Base-by-base conservation (phyloP, 169 alveolate genomes). In the Plasmodium falciparum region DNA sequence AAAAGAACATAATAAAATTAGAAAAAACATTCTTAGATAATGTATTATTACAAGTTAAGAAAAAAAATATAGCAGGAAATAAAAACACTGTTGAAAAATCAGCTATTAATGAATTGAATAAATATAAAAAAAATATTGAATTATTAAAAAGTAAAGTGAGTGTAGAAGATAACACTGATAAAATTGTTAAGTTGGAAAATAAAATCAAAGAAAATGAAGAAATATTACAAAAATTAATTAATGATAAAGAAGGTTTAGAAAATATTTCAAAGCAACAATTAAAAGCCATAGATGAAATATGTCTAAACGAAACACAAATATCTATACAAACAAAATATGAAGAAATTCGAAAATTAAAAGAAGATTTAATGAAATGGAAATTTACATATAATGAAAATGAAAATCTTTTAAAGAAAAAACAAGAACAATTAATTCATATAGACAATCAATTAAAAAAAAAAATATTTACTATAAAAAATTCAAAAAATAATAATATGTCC, bases 291-390 rank as follows among this genome's bases (percentile, higher is more conserved):
- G 89, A 76, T 76, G 89, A 76, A 65, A 76, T 76, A 22, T 76
- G 89, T 58, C 69, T 76, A 65, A 76, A 76, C 47, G 89, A 76
- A 76, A 76, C 76, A 8, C 89, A 76, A 76, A 43, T 76, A 58
- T 76, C 89, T 12, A 76, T 76, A 76, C 89, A 76, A 76, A 66
- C 89, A 76, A 76, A 76, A 65, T 76, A 76, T 76, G 89, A 76
- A 24, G 89, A 76, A 66, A 76, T 76, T 71, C 65, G 76, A 49
- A 74, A 76, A 43, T 67, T 76, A 66, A 76, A 76, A 43, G 89
- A 76, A 26, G 89, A 76, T 49, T 50, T 76, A 15, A 65, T 76
- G 49, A 76, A 76, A 65, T 26, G 65, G 54, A 76, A 76, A 76
- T 65, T 49, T 66, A 67, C 69, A 39, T 76, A 76, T 65, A 65